These are phyloP conservation scores for Syzygium syzygioides DNA, from an alignment of 441 rosid species.

Conservation along the genomic window DNA sequence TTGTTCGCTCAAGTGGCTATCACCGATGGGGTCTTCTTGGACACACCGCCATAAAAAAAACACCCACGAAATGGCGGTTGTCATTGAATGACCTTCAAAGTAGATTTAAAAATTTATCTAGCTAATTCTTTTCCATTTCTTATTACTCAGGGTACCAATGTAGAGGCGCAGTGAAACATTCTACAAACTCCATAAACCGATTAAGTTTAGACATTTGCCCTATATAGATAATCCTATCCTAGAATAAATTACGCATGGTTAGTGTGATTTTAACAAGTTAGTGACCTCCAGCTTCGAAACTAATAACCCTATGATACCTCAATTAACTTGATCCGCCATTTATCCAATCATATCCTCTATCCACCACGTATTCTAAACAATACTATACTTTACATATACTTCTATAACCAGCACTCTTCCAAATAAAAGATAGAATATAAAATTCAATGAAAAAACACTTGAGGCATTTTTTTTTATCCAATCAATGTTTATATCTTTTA, in stretches of 20 bases:
- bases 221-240: background rate
- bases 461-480: background rate
- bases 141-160: background rate
- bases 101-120: background rate
- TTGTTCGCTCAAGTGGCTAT: background rate
- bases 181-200: background rate
- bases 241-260: background rate
- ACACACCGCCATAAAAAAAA: background rate
- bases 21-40: background rate
- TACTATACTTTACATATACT: background rate
- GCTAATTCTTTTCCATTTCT: background rate
- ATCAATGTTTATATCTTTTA: background rate
- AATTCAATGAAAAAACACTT: background rate
- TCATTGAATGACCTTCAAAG: background rate
- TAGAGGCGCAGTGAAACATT: background rate
- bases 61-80: too few relatives aligned
- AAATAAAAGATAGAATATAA: background rate
- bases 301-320: background rate
- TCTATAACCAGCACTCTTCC: background rate
- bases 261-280: background rate
- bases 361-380: background rate
- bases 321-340: background rate
- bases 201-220: background rate
- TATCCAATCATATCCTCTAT: background rate
- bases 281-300: background rate